Percentiles rank a stretch among this genome's conserved stretches.
Evolutionary conservation across 805 yeast species (phyloP).

Genomic region (Nakazawaea pomicola): DNA sequence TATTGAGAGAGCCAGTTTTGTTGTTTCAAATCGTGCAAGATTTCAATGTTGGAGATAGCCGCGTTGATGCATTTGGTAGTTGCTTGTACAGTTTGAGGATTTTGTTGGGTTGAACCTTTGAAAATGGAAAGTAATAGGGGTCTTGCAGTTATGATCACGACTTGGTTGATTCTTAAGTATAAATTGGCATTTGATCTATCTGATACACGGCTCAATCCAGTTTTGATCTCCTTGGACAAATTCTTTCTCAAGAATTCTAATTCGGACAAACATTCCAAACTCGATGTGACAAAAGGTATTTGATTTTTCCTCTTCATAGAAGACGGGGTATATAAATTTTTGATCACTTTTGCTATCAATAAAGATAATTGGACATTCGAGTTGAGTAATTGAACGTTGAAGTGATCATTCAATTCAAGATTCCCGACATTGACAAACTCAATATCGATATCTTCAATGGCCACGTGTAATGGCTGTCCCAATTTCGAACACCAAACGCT

Average conservation of each 20-base stretch:
- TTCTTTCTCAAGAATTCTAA: not conserved
- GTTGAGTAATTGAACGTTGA: slow-evolving; percentile 18
- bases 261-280: slow-evolving; percentile 17
- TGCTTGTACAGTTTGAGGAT: slow-evolving; percentile 19
- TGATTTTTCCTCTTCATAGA: slow-evolving; percentile 17
- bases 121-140: slow-evolving; percentile 21
- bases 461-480: slow-evolving; percentile 23
- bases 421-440: slow-evolving; percentile 6
- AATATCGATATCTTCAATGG: slow-evolving; percentile 19
- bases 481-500: slow-evolving; percentile 25
- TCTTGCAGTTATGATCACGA: slow-evolving; percentile 23
- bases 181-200: slow-evolving; percentile 22
- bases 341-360: slow-evolving; percentile 20
- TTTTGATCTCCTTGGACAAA: not conserved
- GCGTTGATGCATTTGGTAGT: slow-evolving; percentile 22
- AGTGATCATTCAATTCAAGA: slow-evolving; percentile 18
- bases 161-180: slow-evolving; percentile 23
- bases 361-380: slow-evolving; percentile 10
- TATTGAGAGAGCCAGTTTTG: slow-evolving; percentile 23
- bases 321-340: slow-evolving; percentile 20
- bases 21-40: slow-evolving; percentile 17
- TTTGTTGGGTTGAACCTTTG: slow-evolving; percentile 16
- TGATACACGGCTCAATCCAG: not conserved
- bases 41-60: slow-evolving; percentile 21
- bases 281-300: slow-evolving; percentile 16